A percentile compares a stretch with the other conserved stretches of the same genome.
Evolutionary conservation across 495 filamentous ascomycete genomes (phyloP).

Genomic region (Baudoinia panamericana): DNA sequence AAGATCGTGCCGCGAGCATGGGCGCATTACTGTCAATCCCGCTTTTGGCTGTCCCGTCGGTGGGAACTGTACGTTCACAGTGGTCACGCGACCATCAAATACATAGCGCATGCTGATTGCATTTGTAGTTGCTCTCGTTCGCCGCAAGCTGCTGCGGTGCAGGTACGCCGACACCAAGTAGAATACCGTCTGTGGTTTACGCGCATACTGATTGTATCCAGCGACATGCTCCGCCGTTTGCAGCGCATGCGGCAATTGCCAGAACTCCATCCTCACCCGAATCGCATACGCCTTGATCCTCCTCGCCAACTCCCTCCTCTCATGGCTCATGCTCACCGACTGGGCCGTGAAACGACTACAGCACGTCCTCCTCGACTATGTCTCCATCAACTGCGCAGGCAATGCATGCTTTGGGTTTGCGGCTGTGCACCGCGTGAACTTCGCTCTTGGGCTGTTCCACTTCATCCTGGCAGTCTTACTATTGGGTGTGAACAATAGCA

Average conservation of each 20-base stretch:
- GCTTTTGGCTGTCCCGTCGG: slow-evolving; percentile 71
- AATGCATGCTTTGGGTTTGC: slow-evolving; percentile 91
- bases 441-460: slow-evolving; percentile 90
- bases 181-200: neutral
- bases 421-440: slow-evolving; percentile 94
- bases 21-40: slow-evolving; percentile 84
- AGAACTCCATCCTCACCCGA: slow-evolving; percentile 91
- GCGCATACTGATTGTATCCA: no score
- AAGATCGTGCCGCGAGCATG: slow-evolving; percentile 44
- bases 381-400: slow-evolving; percentile 79
- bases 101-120: neutral
- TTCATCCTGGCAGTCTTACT: slow-evolving; percentile 69
- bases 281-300: slow-evolving; percentile 96
- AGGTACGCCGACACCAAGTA: neutral
- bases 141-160: slow-evolving; percentile 80
- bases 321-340: slow-evolving; percentile 98
- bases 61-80: slow-evolving; percentile 55
- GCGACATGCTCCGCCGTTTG: slow-evolving; percentile 91
- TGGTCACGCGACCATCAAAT: slow-evolving; percentile 1
- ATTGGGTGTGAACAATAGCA: slow-evolving; percentile 74
- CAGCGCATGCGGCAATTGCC: slow-evolving; percentile 88
- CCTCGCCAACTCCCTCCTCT: slow-evolving; percentile 86
- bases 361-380: slow-evolving; percentile 82
- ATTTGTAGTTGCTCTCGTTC: slow-evolving; percentile 54
- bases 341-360: slow-evolving; percentile 96